Conservation (phyloP, 176 grass and related monocot genomes). For the Avena insularis region DNA sequence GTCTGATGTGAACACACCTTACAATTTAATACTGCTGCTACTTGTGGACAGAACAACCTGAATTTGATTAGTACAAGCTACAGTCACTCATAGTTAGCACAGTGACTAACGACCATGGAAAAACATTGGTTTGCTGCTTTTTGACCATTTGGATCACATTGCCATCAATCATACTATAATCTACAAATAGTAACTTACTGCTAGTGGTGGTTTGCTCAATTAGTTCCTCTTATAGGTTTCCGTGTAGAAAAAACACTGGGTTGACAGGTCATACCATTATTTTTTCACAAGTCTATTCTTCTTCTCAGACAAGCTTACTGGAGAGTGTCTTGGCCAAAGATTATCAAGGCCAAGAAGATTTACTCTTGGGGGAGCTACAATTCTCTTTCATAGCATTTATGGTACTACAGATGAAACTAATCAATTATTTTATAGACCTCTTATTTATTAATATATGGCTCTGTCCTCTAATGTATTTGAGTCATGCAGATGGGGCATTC, state of each 20-base stretch:
- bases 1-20: neutral
- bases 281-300: constrained; percentile 39
- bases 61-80: constrained; percentile 1
- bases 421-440: neutral
- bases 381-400: constrained; percentile 28
- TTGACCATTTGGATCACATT: neutral
- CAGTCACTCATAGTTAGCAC: neutral
- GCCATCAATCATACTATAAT: constrained; percentile 25
- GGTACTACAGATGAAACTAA: constrained; percentile 42
- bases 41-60: neutral
- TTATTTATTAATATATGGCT: neutral
- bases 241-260: neutral
- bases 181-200: neutral
- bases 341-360: constrained; percentile 74
- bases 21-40: neutral
- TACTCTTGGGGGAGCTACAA: constrained; percentile 86
- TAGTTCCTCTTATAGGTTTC: no score
- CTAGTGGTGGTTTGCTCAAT: neutral
- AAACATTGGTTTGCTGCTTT: neutral
- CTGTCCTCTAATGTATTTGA: neutral
- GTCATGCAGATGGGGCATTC: constrained; percentile 81
- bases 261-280: neutral
- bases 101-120: neutral
- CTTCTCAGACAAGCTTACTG: neutral
- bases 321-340: constrained; percentile 65